phyloP scores from a whole-genome alignment of 768 basidiomycete genomes.

The Auricularia auricula-judae region DNA sequence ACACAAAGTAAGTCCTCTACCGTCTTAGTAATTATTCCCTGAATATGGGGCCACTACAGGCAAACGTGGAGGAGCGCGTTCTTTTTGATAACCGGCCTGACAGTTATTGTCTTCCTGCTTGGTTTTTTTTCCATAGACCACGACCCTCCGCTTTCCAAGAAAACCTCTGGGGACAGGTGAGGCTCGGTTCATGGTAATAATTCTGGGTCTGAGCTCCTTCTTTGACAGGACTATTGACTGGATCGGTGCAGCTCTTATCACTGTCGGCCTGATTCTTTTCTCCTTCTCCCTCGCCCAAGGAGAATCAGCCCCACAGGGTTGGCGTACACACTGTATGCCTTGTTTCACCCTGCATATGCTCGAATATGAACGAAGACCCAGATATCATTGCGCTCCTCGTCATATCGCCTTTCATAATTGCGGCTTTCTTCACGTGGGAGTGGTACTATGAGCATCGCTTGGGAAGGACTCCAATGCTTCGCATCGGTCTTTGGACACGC shows the following conservation, averaged over 20 bases:
- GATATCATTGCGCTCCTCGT: conserved; percentile 27
- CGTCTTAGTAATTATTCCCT: too few relatives aligned
- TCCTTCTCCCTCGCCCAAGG: conserved; percentile 67
- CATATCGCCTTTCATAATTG: conserved; percentile 18
- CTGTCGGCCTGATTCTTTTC: conserved; percentile 55
- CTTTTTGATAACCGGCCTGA: conserved; percentile 50
- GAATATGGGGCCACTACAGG: not conserved
- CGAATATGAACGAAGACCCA: conserved; percentile 1
- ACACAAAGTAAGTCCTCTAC: conserved; percentile 11
- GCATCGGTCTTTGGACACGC: conserved; percentile 49
- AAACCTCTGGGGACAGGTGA: not conserved
- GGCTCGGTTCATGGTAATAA: not conserved
- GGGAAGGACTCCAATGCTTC: conserved; percentile 48
- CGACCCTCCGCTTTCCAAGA: conserved; percentile 30
- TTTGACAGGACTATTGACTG: conserved; percentile 53
- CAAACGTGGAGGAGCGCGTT: conserved; percentile 58
- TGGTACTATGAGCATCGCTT: conserved; percentile 15
- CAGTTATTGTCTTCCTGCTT: conserved; percentile 37
- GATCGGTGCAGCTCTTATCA: conserved; percentile 62
- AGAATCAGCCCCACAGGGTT: conserved; percentile 42
- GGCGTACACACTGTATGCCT: conserved; percentile 45
- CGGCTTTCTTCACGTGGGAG: conserved; percentile 25
- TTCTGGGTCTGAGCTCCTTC: not conserved
- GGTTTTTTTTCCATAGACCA: conserved; percentile 50
- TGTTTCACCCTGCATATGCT: not conserved